These are phyloP conservation scores for Penicillium ochrochloron DNA, from an alignment of 495 filamentous ascomycete species.

Conservation along the genomic window DNA sequence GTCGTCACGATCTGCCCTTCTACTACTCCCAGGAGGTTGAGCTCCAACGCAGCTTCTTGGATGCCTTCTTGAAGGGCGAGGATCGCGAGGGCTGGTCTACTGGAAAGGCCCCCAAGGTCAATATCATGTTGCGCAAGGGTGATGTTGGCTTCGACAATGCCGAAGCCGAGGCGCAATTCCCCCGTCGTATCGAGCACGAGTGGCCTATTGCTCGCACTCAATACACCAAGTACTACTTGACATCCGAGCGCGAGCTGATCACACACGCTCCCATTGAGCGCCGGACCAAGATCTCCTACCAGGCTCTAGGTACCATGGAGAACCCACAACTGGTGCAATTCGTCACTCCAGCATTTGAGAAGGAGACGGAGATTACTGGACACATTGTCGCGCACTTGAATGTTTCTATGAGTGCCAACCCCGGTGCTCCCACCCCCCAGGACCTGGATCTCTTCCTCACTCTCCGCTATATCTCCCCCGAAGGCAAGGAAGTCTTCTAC, in stretches of 20 bases:
- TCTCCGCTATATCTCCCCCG: constrained; percentile 58
- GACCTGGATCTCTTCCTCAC: constrained; percentile 73
- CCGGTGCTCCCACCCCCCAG: constrained; percentile 32
- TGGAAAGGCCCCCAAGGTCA: constrained; percentile 61
- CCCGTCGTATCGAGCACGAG: constrained; percentile 56
- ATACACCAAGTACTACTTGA: constrained; percentile 62
- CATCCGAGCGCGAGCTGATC: constrained; percentile 40
- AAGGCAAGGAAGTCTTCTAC: constrained; percentile 65
- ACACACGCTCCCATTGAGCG: constrained; percentile 10
- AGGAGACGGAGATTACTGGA: constrained; percentile 68
- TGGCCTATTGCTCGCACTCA: constrained; percentile 68
- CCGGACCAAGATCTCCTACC: constrained; percentile 52
- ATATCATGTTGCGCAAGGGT: constrained; percentile 62
- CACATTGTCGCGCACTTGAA: constrained; percentile 65
- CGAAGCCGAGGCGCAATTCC: constrained; percentile 54
- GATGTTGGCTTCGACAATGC: constrained; percentile 67
- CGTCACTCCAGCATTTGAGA: constrained; percentile 54
- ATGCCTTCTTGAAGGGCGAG: constrained; percentile 69
- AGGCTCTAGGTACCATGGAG: constrained; percentile 57
- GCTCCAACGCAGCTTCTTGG: constrained; percentile 65
- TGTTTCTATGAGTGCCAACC: constrained; percentile 56
- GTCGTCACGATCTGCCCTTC: constrained; percentile 72
- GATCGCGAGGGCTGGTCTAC: constrained; percentile 62
- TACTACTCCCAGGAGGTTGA: constrained; percentile 69
- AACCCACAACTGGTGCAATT: constrained; percentile 56